Percentiles rank a stretch among this genome's conserved stretches.
These are phyloP conservation scores for Emergomyces pasteurianus DNA, from an alignment of 2,329 filamentous ascomycete genomes.

Conservation along the genomic window DNA sequence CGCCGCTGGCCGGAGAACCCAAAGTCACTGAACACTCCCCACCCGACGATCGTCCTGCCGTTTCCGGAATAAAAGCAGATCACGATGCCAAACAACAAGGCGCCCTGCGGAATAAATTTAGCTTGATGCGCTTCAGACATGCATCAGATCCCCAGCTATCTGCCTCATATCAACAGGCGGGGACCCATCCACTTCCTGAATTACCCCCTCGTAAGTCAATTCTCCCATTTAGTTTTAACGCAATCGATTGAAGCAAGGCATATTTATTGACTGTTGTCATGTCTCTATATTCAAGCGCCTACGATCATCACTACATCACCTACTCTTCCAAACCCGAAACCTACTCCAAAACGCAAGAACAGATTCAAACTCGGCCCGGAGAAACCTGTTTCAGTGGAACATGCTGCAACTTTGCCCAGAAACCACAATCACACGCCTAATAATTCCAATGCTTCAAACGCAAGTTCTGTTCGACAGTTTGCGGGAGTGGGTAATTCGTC, in stretches of 20 bases:
- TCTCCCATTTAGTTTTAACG: too few relatives aligned
- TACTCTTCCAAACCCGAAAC: conserved; percentile 50
- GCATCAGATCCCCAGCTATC: conserved; percentile 87
- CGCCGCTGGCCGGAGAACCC: conserved; percentile 1
- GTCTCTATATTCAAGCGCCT: conserved; percentile 29
- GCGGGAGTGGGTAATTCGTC: conserved; percentile 13
- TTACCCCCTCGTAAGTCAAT: conserved; percentile 26
- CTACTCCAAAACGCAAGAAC: conserved; percentile 28
- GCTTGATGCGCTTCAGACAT: conserved; percentile 73
- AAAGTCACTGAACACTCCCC: not conserved
- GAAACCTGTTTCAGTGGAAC: conserved; percentile 24
- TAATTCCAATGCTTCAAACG: conserved; percentile 1
- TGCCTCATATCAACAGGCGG: conserved; percentile 55
- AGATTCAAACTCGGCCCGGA: conserved; percentile 26
- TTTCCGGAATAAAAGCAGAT: not conserved
- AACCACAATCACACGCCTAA: conserved; percentile 4
- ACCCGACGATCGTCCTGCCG: not conserved
- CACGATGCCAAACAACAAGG: conserved; percentile 4
- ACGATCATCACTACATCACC: conserved; percentile 87
- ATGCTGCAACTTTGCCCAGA: conserved; percentile 13
- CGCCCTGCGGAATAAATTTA: conserved; percentile 39
- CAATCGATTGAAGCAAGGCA: not conserved
- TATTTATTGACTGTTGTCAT: conserved; percentile 1
- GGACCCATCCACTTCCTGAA: conserved; percentile 31
- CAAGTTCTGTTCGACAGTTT: not conserved